phyloP scores from a whole-genome alignment of 257 asterid species.

The Henckelia pumila region DNA sequence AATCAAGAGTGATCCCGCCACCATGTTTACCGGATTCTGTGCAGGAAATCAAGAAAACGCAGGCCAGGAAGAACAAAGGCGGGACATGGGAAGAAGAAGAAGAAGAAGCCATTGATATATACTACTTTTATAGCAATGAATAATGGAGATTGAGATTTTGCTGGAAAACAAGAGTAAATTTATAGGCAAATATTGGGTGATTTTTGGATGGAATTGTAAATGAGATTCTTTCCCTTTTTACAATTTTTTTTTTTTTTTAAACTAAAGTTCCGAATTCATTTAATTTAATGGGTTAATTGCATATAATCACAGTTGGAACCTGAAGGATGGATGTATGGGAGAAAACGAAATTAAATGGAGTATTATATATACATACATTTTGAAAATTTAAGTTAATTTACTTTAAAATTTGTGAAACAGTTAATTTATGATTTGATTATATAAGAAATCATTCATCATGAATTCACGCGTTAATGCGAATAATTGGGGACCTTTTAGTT shows the following conservation, averaged over 20 bases:
- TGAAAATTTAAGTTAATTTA: too few species aligned
- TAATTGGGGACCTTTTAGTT: background rate
- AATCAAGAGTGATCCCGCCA: constrained; percentile 31
- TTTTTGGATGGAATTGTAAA: background rate
- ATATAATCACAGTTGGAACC: background rate
- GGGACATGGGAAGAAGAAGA: background rate
- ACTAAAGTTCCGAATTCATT: background rate
- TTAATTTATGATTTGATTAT: background rate
- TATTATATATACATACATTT: background rate
- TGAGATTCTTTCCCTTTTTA: background rate
- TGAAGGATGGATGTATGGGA: too few species aligned
- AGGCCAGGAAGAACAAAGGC: constrained; percentile 5
- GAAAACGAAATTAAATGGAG: background rate
- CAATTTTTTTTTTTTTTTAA: too few species aligned
- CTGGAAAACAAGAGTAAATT: background rate
- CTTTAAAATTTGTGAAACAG: background rate
- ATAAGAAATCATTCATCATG: background rate
- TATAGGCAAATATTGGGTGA: background rate
- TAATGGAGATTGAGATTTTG: too few species aligned
- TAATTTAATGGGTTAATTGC: background rate
- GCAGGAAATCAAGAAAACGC: constrained; percentile 5
- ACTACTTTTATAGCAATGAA: too few species aligned
- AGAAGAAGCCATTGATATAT: constrained; percentile 20
- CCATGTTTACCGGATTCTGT: constrained; percentile 11
- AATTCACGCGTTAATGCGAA: background rate